Conservation (phyloP, 805 yeast genomes). For the Ogataea thermomethanolica region DNA sequence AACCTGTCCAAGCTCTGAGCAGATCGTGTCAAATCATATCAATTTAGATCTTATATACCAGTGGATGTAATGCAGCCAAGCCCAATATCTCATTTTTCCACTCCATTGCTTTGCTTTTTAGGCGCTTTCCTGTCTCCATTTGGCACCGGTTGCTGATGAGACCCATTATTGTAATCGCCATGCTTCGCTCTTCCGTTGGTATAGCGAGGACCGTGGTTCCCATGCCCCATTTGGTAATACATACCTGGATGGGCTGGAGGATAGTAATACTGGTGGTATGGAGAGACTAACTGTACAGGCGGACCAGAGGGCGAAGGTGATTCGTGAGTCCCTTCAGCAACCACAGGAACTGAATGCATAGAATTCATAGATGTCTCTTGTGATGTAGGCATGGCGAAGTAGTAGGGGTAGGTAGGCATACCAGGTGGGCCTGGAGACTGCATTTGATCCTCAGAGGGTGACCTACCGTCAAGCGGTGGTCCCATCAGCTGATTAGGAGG, state of each 20-base stretch:
- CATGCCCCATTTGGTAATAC: slow-evolving; percentile 11
- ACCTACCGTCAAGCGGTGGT: slow-evolving; percentile 1
- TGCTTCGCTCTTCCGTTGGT: slow-evolving; percentile 11
- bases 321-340: slow-evolving; percentile 1
- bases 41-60: slow-evolving; percentile 5
- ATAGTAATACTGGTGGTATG: slow-evolving; percentile 15
- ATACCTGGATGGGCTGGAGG: slow-evolving; percentile 14
- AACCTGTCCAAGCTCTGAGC: slow-evolving; percentile 36
- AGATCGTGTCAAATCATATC: slow-evolving; percentile 1
- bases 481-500: slow-evolving; percentile 6
- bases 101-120: slow-evolving; percentile 8
- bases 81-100: neutral
- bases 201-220: slow-evolving; percentile 4
- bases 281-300: slow-evolving; percentile 13
- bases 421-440: slow-evolving; percentile 5
- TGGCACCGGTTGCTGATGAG: slow-evolving; percentile 1
- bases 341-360: neutral
- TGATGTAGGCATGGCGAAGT: slow-evolving; percentile 12
- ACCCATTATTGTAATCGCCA: slow-evolving; percentile 4
- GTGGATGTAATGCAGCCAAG: slow-evolving; percentile 1
- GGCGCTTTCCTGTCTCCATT: slow-evolving; percentile 5
- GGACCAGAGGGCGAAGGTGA: slow-evolving; percentile 8
- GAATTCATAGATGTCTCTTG: neutral
- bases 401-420: slow-evolving; percentile 14
- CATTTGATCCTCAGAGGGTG: slow-evolving; percentile 1